Base-by-base conservation (phyloP, 768 basidiomycete genomes). In the Pisolithus sp. region DNA sequence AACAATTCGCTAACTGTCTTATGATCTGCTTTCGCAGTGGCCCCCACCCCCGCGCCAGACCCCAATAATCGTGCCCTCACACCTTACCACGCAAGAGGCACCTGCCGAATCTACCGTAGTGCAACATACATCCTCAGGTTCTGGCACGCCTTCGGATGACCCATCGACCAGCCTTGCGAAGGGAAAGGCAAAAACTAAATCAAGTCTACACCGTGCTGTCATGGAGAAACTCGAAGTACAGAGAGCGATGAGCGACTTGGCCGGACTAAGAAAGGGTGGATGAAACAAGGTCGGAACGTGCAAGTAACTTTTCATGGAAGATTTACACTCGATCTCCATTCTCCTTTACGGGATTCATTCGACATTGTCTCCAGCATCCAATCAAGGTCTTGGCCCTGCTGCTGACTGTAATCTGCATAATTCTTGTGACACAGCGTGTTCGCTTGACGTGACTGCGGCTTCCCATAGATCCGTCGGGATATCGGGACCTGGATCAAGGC, bases 1-100 rank as follows among this genome's bases (percentile, higher is more conserved):
- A 45, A 45, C 3, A 7, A 13, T 20, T 36, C 39, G 38, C 12
- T 17, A 48, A 24, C 18, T 1, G 20, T 9, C 9, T 6, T 46
- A 23, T 12, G 50, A 23, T 41, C 26, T 49, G 9, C 38, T 43
- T 31, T 51, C 21, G 20, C 55, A 91, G 89, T 91, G 89, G 89
- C 89, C 89, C 1, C 84, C 88, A 7, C 88, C 89, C 4, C 89
- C 88, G 3, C 83, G 83, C 1, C 72, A 81, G 36, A 89, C 82
- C 4, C 87, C 89, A 3, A 76, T 90, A 50, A 86, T 91, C 42
- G 84, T 91, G 24, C 86, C 88, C 3, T 76, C 85, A 0, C 80
- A 86, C 54, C 68, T 88, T 10, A 75, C 76, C 57, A 67, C 52
- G 56, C 68, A 47, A 50, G 63, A 58, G n/a, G 39, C 58, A 31